These are phyloP conservation scores for Deinandra increscens DNA, from an alignment of 129 eudicot species.

Conservation along the genomic window DNA sequence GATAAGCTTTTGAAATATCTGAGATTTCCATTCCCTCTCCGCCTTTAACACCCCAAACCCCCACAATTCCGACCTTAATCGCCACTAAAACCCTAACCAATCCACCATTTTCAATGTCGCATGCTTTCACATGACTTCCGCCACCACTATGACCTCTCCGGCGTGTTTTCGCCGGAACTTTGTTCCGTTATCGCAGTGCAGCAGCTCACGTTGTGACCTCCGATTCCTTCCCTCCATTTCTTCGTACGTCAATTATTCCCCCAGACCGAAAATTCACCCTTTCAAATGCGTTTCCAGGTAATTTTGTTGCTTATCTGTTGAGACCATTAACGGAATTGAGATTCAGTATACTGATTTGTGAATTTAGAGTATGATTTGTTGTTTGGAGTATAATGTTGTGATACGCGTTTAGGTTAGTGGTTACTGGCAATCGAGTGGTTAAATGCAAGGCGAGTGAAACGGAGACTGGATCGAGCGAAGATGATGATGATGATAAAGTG, in stretches of 20 bases:
- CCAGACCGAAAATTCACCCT: conserved; percentile 22
- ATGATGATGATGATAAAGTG: conserved; percentile 71
- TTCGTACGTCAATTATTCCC: conserved; percentile 30
- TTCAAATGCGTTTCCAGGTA: conserved; percentile 31
- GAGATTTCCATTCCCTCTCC: conserved; percentile 40
- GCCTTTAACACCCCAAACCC: conserved; percentile 33
- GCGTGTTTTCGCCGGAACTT: conserved; percentile 60
- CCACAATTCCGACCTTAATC: background rate
- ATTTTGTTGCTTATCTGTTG: background rate
- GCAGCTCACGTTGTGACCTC: conserved; percentile 43
- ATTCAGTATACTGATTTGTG: conserved; percentile 6
- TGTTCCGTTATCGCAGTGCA: conserved; percentile 51
- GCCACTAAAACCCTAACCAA: conserved; percentile 16
- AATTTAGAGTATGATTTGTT: background rate
- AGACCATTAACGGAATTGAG: no score
- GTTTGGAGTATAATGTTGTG: conserved; percentile 24
- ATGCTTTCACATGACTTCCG: conserved; percentile 19
- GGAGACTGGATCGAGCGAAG: conserved; percentile 51
- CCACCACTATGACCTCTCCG: conserved; percentile 44
- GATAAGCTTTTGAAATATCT: conserved; percentile 42
- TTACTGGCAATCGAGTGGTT: conserved; percentile 38
- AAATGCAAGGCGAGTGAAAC: conserved; percentile 55
- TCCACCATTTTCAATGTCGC: conserved; percentile 28
- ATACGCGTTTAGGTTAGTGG: conserved; percentile 38
- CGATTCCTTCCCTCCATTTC: conserved; percentile 39